Conservation (phyloP, 495 filamentous ascomycete species). For the Tuber microsphaerosporum region DNA sequence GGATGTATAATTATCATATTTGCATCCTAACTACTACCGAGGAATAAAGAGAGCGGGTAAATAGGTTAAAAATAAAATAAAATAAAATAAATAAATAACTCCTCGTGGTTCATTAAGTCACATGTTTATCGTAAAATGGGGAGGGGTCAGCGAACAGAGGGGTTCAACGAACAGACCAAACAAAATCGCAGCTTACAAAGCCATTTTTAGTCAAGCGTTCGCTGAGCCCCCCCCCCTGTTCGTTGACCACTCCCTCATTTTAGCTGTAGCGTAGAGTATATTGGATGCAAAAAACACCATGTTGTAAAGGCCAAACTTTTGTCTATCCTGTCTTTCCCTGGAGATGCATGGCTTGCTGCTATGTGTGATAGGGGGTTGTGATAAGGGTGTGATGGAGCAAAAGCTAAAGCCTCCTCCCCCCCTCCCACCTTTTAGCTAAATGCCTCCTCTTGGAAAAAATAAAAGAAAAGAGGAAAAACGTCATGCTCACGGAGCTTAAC, state of each 20-base stretch:
- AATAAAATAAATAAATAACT: neutral
- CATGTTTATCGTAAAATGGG: slow-evolving; percentile 1
- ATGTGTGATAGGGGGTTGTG: neutral
- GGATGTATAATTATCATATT: neutral
- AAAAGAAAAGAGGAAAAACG: neutral
- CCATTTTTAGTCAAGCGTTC: no score
- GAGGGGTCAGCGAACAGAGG: no score
- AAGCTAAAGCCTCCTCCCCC: neutral
- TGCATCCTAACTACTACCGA: neutral
- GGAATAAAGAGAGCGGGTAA: neutral
- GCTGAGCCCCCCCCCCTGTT: no score
- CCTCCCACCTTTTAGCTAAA: neutral
- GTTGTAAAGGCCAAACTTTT: neutral
- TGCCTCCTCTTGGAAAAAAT: neutral
- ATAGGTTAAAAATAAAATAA: neutral
- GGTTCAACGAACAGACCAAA: no score
- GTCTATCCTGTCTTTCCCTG: neutral
- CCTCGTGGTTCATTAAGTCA: neutral
- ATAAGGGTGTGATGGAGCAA: neutral
- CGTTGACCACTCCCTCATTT: no score
- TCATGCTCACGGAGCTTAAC: neutral
- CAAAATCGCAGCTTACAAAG: no score
- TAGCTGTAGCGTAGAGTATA: neutral
- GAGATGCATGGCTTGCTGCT: neutral
- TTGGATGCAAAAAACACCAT: neutral